A percentile compares a stretch with the other conserved stretches of the same genome.
phyloP scores from a whole-genome alignment of 495 filamentous ascomycete genomes.

The Articulospora tetracladia region DNA sequence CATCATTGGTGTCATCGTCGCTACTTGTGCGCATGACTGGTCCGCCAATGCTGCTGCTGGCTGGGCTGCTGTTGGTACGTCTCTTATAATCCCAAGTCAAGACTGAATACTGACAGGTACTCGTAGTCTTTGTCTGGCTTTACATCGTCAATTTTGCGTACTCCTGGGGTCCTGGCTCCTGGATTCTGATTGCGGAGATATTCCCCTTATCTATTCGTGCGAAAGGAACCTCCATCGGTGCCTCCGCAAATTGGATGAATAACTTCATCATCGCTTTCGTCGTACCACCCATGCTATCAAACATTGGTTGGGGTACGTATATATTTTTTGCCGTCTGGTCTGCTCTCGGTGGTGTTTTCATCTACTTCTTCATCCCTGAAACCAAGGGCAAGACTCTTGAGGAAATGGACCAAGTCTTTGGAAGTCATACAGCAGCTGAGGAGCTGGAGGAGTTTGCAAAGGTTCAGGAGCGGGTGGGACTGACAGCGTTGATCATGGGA shows the following conservation, averaged over 20 bases:
- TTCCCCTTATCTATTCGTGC: slow-evolving; percentile 59
- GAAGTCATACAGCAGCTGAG: slow-evolving; percentile 32
- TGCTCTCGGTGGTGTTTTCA: slow-evolving; percentile 18
- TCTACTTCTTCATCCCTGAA: slow-evolving; percentile 28
- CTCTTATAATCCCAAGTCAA: slow-evolving; percentile 54
- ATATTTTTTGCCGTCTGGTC: slow-evolving; percentile 28
- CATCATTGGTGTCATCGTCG: slow-evolving; percentile 45
- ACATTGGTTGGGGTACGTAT: slow-evolving; percentile 24
- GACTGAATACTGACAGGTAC: slow-evolving; percentile 11
- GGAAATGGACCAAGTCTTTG: slow-evolving; percentile 36
- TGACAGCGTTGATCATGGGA: slow-evolving; percentile 11
- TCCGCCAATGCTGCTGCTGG: slow-evolving; percentile 38
- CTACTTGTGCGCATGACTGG: slow-evolving; percentile 42
- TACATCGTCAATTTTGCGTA: slow-evolving; percentile 49
- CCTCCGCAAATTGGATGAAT: slow-evolving; percentile 26
- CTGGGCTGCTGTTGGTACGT: slow-evolving; percentile 54
- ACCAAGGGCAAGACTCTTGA: slow-evolving; percentile 27
- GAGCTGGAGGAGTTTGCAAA: slow-evolving; percentile 28
- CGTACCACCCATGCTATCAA: slow-evolving; percentile 21
- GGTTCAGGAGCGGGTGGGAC: slow-evolving; percentile 19
- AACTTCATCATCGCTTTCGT: slow-evolving; percentile 26
- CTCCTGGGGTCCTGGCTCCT: slow-evolving; percentile 41
- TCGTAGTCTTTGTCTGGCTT: slow-evolving; percentile 34
- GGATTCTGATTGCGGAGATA: slow-evolving; percentile 62
- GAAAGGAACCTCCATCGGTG: slow-evolving; percentile 35